Base-by-base conservation (phyloP, 257 asterid species). In the Ehretia macrophylla region DNA sequence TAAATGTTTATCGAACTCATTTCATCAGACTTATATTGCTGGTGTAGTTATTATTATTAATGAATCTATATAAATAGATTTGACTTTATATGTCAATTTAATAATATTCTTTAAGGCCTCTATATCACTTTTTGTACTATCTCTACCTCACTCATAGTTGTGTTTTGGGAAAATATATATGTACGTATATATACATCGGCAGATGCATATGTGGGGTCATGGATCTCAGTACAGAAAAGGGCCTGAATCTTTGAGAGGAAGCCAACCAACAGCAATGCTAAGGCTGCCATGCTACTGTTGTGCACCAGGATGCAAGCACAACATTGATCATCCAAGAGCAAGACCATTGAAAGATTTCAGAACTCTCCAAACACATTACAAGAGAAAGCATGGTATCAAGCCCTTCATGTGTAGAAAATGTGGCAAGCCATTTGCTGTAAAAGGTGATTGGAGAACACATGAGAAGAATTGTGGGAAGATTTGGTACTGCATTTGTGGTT, bases 191-290 rank as follows among this genome's bases (percentile, higher is more conserved):
- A 51, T 10, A 4, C 19, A 20, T 51, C 10, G 19, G 32, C 19
- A 51, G 56, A 51, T 51, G 56, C 56, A 51, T 11, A 51, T 51
- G 56, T 51, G 56, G 56, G 56, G 56, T 13, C 56, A 51, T 21
- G 56, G 56, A 51, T 51, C 56, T 19, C 37, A 51, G n/a, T 51
- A 51, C 56, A 51, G 56, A 51, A 51, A 27, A 14, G 56, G 56
- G 37, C n/a, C 56, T 19, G 56, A 51, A 51, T 51, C 56, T 1
- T 14, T 51, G 32, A 12, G 37, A 51, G 56, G 56, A 51, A 51
- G 17, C 17, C 56, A 51, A 51, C 56, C 56, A 51, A 51, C 56
- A 0, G 56, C 56, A 20, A 51, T 51, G 56, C 37, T 20, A 51
- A 51, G 37, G 37, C 56, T 51, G 14, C 37, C 56, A 51, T 51